Base-by-base conservation (phyloP, 116 monocot species). In the Cymodocea nodosa region DNA sequence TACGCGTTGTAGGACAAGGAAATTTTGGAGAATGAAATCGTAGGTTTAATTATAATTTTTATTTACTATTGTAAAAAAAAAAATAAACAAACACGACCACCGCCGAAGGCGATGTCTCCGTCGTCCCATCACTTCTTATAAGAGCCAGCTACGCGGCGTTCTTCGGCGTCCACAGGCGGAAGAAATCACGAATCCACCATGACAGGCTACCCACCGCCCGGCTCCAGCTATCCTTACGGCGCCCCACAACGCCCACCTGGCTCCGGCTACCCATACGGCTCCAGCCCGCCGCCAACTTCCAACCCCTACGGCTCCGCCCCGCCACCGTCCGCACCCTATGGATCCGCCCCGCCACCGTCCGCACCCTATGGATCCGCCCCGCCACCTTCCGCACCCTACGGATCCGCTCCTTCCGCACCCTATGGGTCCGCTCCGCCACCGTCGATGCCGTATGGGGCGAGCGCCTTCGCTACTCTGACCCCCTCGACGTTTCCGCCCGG, bases 401-500 rank as follows among this genome's bases (percentile, higher is more conserved):
- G 50, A 2, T 51, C 48, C 5, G 50, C 67, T 2, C 51, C 60
- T n/a, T 9, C 69, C 44, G 52, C 63, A 22, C 23, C 52, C 10
- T 50, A 68, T 7, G 66, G 68, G 13, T 73, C 75, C 39, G 13
- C 44, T 7, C 44, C 44, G 44, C 44, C 44, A 56, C 56, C 71
- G 76, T 25, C 68, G 63, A 36, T 66, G 66, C 40, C 51, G 64
- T n/a, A 66, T 55, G 19, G 70, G 62, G 40, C n/a, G 5, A 70
- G 51, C 50, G 60, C 70, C 23, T 70, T 60, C 60, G 34, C 49
- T 30, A 30, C 60, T 24, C 44, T 70, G 60, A 39, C 12, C 6
- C 70, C 70, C 48, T 70, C 70, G 60, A 50, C 30, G 52, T 92
- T 85, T 66, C 85, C 92, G 50, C 78, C 87, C 2, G 85, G 85